Evolutionary conservation across 1,284 basidiomycete genomes (phyloP).

Genomic region (Mycena sp.): DNA sequence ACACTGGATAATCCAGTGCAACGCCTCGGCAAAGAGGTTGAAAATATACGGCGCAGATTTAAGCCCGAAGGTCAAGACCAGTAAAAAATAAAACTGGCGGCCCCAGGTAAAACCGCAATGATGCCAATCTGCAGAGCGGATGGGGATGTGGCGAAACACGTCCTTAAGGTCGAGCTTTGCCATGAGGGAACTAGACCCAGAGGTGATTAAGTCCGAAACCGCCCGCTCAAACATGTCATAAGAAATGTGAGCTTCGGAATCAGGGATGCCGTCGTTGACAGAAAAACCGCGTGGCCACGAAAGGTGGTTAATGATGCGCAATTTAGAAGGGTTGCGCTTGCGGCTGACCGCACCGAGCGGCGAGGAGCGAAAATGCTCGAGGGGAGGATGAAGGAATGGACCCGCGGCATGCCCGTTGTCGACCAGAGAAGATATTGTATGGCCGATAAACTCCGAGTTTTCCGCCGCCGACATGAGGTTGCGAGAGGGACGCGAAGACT

Average conservation of each 20-base stretch:
- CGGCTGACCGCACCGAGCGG: conserved; percentile 21
- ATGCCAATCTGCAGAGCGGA: conserved; percentile 41
- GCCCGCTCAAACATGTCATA: conserved; percentile 27
- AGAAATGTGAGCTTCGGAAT: conserved; percentile 20
- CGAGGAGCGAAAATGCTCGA: conserved; percentile 10
- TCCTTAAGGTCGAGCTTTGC: conserved; percentile 50
- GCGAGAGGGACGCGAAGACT: conserved; percentile 1
- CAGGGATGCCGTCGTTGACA: conserved; percentile 30
- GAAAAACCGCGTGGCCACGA: conserved; percentile 28
- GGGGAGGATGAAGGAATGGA: conserved; percentile 6
- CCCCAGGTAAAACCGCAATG: conserved; percentile 46
- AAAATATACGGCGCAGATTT: conserved; percentile 45
- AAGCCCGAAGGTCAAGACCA: conserved; percentile 40
- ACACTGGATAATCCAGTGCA: conserved; percentile 44
- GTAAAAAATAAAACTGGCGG: conserved; percentile 38
- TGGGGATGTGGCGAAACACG: conserved; percentile 49
- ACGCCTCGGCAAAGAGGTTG: too few relatives aligned
- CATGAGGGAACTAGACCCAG: conserved; percentile 41
- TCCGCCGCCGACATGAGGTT: conserved; percentile 24
- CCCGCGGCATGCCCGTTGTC: conserved; percentile 16
- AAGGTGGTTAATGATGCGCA: conserved; percentile 27
- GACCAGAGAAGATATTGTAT: conserved; percentile 1
- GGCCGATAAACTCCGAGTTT: conserved; percentile 5
- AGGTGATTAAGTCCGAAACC: conserved; percentile 14
- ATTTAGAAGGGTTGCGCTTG: conserved; percentile 22